These are phyloP conservation scores for Dendrostoma leiphaemia DNA, from an alignment of 2,329 filamentous ascomycete species.

Conservation along the genomic window DNA sequence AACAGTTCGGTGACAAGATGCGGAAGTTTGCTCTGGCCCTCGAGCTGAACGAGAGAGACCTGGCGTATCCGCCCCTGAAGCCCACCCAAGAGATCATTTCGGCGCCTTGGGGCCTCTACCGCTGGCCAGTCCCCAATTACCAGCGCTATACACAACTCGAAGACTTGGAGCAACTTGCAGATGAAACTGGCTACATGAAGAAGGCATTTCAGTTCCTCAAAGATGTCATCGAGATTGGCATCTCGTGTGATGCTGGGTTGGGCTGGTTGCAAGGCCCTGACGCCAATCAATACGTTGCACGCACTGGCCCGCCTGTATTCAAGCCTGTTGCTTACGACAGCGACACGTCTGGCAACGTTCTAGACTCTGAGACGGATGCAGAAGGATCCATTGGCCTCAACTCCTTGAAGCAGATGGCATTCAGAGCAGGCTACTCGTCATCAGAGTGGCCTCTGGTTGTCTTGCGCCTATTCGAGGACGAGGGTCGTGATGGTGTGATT, in stretches of 20 bases:
- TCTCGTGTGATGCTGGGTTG: slow-evolving; percentile 66
- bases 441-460: slow-evolving; percentile 32
- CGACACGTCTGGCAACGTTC: not conserved
- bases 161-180: slow-evolving; percentile 60
- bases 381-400: slow-evolving; percentile 7
- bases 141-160: slow-evolving; percentile 58
- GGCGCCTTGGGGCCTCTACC: slow-evolving; percentile 63
- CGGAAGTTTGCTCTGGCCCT: slow-evolving; percentile 65
- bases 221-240: slow-evolving; percentile 59
- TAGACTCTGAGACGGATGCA: not conserved
- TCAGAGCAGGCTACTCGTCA: slow-evolving; percentile 33
- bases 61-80: slow-evolving; percentile 54
- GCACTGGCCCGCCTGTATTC: slow-evolving; percentile 11
- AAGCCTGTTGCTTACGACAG: slow-evolving; percentile 1
- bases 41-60: slow-evolving; percentile 57
- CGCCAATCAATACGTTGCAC: slow-evolving; percentile 7
- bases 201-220: slow-evolving; percentile 56
- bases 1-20: slow-evolving; percentile 60
- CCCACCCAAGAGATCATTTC: slow-evolving; percentile 50
- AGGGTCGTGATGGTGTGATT: slow-evolving; percentile 24
- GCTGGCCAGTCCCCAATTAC: slow-evolving; percentile 61
- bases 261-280: slow-evolving; percentile 67
- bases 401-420: slow-evolving; percentile 35
- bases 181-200: slow-evolving; percentile 59
- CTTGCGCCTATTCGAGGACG: slow-evolving; percentile 33